These are phyloP conservation scores for Globisporangium barbulae DNA, from an alignment of 352 stramenopile genomes.

Conservation along the genomic window DNA sequence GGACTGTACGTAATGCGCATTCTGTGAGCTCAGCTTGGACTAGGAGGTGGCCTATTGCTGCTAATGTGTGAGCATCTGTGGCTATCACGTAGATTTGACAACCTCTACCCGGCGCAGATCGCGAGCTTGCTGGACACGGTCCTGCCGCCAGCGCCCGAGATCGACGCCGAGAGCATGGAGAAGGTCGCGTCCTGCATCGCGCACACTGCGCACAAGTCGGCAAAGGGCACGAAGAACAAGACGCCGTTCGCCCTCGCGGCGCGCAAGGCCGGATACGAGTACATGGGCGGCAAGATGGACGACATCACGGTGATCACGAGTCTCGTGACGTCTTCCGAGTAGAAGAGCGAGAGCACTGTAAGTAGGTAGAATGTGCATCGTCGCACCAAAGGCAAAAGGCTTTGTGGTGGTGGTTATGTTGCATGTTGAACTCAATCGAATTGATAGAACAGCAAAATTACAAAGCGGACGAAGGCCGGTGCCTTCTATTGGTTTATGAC, in stretches of 20 bases:
- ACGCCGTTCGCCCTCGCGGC: conserved; percentile 80
- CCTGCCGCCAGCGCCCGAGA: conserved; percentile 45
- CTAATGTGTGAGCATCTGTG: conserved; percentile 1
- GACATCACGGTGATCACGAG: conserved; percentile 89
- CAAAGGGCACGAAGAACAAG: conserved; percentile 61
- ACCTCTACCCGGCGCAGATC: conserved; percentile 90
- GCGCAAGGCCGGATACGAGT: conserved; percentile 71
- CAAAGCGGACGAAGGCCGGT: neutral
- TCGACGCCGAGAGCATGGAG: conserved; percentile 62
- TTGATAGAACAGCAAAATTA: neutral
- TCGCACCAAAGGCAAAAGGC: neutral
- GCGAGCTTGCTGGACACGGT: conserved; percentile 60
- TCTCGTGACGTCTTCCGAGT: conserved; percentile 35
- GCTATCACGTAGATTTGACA: conserved; percentile 86
- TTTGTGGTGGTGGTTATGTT: neutral
- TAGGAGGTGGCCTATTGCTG: neutral
- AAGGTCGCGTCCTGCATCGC: conserved; percentile 77
- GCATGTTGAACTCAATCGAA: neutral
- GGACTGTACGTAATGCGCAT: conserved; percentile 71
- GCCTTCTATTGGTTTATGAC: neutral
- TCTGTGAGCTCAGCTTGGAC: neutral
- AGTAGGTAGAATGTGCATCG: neutral
- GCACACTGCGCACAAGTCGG: conserved; percentile 75
- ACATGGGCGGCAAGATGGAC: conserved; percentile 88
- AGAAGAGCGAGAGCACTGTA: neutral